phyloP scores from a whole-genome alignment of 257 asterid species.

The Datura wrightii region DNA sequence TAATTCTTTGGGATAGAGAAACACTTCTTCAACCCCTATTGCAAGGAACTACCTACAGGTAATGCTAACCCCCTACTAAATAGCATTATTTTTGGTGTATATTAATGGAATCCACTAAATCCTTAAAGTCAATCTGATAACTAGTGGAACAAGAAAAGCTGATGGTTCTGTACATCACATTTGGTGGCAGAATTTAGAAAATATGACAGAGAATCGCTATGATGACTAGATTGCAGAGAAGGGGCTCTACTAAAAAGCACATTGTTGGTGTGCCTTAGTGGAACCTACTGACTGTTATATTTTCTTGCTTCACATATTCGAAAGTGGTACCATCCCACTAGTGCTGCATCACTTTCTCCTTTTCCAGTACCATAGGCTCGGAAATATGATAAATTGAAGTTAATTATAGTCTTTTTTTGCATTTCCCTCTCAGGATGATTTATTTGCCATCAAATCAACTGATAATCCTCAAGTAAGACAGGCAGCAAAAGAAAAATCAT shows the following conservation, averaged over 20 bases:
- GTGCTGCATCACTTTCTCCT: neutral
- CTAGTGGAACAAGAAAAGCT: neutral
- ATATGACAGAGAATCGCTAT: constrained; percentile 3
- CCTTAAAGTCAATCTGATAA: neutral
- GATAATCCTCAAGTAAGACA: neutral
- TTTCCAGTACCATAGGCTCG: neutral
- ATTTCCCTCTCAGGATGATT: neutral
- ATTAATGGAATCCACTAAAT: neutral
- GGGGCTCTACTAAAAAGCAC: neutral
- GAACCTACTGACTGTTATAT: neutral
- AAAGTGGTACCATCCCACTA: neutral
- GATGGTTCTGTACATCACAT: neutral
- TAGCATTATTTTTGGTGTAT: neutral
- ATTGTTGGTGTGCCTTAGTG: neutral
- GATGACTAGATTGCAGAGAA: neutral
- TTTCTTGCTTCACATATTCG: neutral
- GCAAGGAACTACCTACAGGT: neutral
- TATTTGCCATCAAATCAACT: neutral
- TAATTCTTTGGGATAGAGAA: neutral
- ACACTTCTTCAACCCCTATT: neutral
- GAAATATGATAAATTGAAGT: neutral
- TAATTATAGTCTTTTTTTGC: neutral
- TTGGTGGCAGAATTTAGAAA: neutral
- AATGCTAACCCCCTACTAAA: neutral
- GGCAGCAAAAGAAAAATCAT: neutral